These are phyloP conservation scores for Gautieria morchelliformis DNA, from an alignment of 768 basidiomycete species.

Conservation along the genomic window DNA sequence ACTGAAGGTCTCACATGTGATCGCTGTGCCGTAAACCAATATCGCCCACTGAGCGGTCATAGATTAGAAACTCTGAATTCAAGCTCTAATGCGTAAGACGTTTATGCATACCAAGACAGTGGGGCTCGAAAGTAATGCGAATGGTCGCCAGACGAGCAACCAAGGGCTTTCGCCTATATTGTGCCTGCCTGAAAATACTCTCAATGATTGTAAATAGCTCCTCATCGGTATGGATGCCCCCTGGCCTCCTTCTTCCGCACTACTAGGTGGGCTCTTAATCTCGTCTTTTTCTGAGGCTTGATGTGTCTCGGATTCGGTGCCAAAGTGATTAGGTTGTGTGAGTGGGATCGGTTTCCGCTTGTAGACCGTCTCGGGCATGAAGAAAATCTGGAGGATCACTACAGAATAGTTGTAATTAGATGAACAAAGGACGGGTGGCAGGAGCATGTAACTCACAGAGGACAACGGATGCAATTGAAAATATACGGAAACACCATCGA, in stretches of 20 bases:
- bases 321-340: not conserved
- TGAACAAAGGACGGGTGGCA: not conserved
- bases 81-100: not conserved
- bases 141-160: not conserved
- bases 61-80: not conserved
- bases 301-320: not conserved
- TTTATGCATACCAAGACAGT: slow-evolving; percentile 1
- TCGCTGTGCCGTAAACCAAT: slow-evolving; percentile 11
- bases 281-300: not conserved
- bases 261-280: not conserved
- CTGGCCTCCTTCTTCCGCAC: not conserved
- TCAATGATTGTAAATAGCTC: slow-evolving; percentile 4
- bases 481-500: slow-evolving; percentile 13
- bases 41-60: slow-evolving; percentile 2
- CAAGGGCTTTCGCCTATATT: not conserved
- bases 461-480: slow-evolving; percentile 8
- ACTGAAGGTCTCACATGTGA: slow-evolving; percentile 10
- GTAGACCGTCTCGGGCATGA: slow-evolving; percentile 5
- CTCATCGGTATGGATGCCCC: not conserved
- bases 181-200: slow-evolving; percentile 1
- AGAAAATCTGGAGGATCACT: slow-evolving; percentile 4
- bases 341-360: not conserved
- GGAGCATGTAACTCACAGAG: not conserved
- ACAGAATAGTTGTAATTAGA: not conserved
- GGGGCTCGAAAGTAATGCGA: slow-evolving; percentile 2